Percentiles rank a stretch among this genome's conserved stretches.
Conservation (phyloP, 2,329 filamentous ascomycete species). For the Colletotrichum higginsianum region DNA sequence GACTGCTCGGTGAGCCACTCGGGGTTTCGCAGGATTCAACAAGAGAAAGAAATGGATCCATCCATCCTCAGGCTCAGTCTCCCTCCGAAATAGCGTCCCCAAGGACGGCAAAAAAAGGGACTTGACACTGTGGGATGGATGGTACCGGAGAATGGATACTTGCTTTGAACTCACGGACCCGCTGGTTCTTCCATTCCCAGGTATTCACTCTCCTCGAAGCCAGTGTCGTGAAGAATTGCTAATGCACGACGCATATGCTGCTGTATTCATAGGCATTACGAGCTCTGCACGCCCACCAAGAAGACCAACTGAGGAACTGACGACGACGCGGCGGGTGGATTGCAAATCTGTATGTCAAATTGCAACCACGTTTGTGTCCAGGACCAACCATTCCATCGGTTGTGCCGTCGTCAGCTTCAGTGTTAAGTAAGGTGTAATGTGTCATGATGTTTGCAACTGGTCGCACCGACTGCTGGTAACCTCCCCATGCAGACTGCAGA, state of each 20-base stretch:
- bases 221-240: background rate
- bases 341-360: conserved; percentile 6
- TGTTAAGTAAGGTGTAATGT: conserved; percentile 8
- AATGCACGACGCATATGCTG: background rate
- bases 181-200: background rate
- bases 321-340: background rate
- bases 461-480: background rate
- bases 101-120: background rate
- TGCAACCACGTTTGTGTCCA: background rate
- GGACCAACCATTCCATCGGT: background rate
- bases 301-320: background rate
- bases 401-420: conserved; percentile 8
- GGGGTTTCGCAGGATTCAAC: conserved; percentile 4
- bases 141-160: conserved; percentile 22
- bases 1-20: conserved; percentile 8
- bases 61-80: background rate
- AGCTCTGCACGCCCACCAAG: background rate
- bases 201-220: background rate
- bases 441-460: background rate
- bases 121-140: background rate
- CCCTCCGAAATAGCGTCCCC: background rate
- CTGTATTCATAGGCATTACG: background rate
- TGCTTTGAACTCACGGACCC: conserved; percentile 15
- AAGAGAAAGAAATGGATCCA: background rate
- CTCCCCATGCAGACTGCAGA: conserved; percentile 3